phyloP scores from a whole-genome alignment of 805 yeast species.

The Schwanniomyces polymorphus region DNA sequence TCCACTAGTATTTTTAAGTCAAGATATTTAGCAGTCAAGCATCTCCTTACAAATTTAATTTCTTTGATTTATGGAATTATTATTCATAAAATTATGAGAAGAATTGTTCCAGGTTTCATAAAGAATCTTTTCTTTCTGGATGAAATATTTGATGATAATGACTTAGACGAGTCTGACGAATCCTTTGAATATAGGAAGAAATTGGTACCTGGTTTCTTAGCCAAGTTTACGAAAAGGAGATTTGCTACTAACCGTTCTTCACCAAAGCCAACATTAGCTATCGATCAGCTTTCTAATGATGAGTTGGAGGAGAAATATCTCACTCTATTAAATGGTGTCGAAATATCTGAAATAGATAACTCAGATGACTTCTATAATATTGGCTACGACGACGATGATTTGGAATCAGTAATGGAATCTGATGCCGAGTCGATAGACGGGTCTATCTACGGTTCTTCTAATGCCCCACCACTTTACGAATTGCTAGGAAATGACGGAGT shows the following conservation, averaged over 20 bases:
- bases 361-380: constrained; percentile 32
- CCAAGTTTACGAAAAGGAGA: constrained; percentile 23
- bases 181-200: constrained; percentile 16
- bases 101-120: constrained; percentile 5
- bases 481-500: constrained; percentile 24
- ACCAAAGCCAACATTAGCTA: constrained; percentile 4
- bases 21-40: constrained; percentile 18
- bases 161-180: constrained; percentile 12
- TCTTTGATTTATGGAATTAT: constrained; percentile 21
- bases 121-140: neutral
- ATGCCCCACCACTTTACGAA: constrained; percentile 14
- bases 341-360: constrained; percentile 38
- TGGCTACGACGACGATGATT: constrained; percentile 11
- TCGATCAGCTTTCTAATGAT: constrained; percentile 17
- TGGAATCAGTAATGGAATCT: constrained; percentile 17
- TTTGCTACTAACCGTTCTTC: constrained; percentile 12
- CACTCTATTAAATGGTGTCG: constrained; percentile 22
- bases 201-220: constrained; percentile 27
- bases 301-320: constrained; percentile 20
- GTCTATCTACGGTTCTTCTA: neutral
- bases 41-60: constrained; percentile 15
- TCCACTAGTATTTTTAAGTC: constrained; percentile 16
- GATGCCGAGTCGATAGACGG: constrained; percentile 9
- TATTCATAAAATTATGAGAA: constrained; percentile 9
- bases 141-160: neutral